These are phyloP conservation scores for Juglanconis juglandina DNA, from an alignment of 2,329 filamentous ascomycete genomes.

Conservation along the genomic window DNA sequence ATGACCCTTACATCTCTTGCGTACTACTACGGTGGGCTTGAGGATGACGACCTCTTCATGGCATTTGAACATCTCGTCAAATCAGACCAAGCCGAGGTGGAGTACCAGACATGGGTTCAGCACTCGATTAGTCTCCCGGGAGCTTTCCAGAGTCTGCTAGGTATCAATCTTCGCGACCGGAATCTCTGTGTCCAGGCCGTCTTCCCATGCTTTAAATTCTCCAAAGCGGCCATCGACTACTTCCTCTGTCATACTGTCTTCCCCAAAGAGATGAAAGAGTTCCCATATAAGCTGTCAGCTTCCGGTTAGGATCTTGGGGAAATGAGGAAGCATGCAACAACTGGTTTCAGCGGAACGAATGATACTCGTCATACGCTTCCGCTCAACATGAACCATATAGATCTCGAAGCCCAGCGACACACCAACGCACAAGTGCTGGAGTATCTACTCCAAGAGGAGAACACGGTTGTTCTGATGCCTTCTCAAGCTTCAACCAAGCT, in stretches of 20 bases:
- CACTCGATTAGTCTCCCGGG: slow-evolving; percentile 30
- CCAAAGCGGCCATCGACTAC: slow-evolving; percentile 59
- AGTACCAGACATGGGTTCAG: slow-evolving; percentile 50
- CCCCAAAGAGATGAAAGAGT: slow-evolving; percentile 59
- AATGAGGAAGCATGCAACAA: slow-evolving; percentile 45
- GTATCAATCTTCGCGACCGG: slow-evolving; percentile 58
- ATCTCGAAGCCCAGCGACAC: slow-evolving; percentile 52
- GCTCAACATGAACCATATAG: slow-evolving; percentile 50
- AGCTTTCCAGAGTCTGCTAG: slow-evolving; percentile 38
- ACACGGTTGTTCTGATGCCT: slow-evolving; percentile 34
- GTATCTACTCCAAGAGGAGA: slow-evolving; percentile 54
- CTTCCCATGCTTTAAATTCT: slow-evolving; percentile 50
- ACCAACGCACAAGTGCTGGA: slow-evolving; percentile 66
- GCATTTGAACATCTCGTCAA: slow-evolving; percentile 45
- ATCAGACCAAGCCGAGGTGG: slow-evolving; percentile 47
- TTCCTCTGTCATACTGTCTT: slow-evolving; percentile 60
- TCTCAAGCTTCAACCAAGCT: not conserved
- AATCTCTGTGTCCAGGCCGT: slow-evolving; percentile 44
- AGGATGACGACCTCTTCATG: slow-evolving; percentile 44
- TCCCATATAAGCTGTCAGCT: slow-evolving; percentile 58
- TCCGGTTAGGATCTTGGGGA: slow-evolving; percentile 66
- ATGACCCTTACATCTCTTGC: slow-evolving; percentile 54
- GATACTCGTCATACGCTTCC: slow-evolving; percentile 60
- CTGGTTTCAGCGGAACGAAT: slow-evolving; percentile 69
- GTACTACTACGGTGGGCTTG: slow-evolving; percentile 56